A percentile compares a stretch with the other conserved stretches of the same genome.
Evolutionary conservation across 108 stramenopile genomes (phyloP).

Genomic region (Aurantiochytrium sp.): DNA sequence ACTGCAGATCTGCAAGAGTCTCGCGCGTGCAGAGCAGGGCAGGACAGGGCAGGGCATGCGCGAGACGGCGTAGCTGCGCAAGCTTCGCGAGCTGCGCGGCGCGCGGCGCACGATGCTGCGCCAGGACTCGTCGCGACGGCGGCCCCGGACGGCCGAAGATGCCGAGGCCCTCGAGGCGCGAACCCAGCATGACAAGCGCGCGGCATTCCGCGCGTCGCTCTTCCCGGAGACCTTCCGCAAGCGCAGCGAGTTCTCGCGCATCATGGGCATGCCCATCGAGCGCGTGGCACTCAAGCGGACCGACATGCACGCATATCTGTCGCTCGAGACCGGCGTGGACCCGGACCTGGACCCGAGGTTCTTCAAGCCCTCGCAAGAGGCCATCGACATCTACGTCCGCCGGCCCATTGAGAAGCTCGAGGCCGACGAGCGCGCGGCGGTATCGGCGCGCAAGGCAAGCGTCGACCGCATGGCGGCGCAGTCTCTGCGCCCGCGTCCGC

Average conservation of each 20-base stretch:
- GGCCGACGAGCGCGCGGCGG: neutral
- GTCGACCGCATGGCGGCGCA: no score
- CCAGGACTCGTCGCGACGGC: neutral
- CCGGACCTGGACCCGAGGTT: neutral
- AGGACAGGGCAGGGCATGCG: no score
- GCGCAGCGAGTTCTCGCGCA: neutral
- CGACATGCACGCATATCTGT: neutral
- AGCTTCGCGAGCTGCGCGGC: no score
- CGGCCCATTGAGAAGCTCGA: neutral
- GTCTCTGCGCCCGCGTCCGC: no score
- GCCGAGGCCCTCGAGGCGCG: neutral
- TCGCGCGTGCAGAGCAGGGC: no score
- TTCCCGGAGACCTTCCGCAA: neutral
- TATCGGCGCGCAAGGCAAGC: no score
- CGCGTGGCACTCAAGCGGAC: neutral
- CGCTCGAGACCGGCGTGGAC: neutral
- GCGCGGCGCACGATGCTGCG: no score
- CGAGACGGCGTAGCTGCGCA: no score
- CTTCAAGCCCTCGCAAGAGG: neutral
- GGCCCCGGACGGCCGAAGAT: neutral
- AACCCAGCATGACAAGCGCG: neutral
- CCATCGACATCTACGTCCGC: neutral
- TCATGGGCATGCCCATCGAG: neutral
- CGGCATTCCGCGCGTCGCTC: neutral
- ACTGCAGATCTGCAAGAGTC: no score